A percentile compares a stretch with the other conserved stretches of the same genome.
These are phyloP conservation scores for Keqinozyma sinolaborantium DNA, from an alignment of 1,139 yeast species.

Conservation along the genomic window DNA sequence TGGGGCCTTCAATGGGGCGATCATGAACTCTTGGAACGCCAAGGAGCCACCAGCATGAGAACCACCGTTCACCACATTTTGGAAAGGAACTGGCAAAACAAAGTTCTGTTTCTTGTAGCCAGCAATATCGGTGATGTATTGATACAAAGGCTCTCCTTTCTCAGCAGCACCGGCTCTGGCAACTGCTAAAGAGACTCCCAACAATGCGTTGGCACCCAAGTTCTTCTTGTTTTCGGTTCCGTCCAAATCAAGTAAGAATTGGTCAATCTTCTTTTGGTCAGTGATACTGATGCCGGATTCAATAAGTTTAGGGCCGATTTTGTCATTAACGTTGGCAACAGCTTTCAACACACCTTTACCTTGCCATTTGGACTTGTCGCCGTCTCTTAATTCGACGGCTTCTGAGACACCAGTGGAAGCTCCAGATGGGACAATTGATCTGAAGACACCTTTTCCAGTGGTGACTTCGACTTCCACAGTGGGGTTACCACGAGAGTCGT, in stretches of 20 bases:
- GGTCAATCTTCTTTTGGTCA: constrained; percentile 72
- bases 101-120: constrained; percentile 55
- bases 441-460: constrained; percentile 78
- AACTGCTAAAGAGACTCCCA: constrained; percentile 83
- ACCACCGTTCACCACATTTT: constrained; percentile 94
- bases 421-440: constrained; percentile 89
- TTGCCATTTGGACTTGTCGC: constrained; percentile 81
- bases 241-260: constrained; percentile 66
- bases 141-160: constrained; percentile 75
- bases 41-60: constrained; percentile 95
- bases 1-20: constrained; percentile 80
- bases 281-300: constrained; percentile 64
- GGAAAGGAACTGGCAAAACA: constrained; percentile 88
- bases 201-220: constrained; percentile 87
- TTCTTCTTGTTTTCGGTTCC: constrained; percentile 87
- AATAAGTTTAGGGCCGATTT: constrained; percentile 79
- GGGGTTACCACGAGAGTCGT: constrained; percentile 96
- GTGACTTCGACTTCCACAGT: constrained; percentile 85
- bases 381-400: constrained; percentile 88
- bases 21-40: constrained; percentile 95
- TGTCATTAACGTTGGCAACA: constrained; percentile 75
- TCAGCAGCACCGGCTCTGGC: constrained; percentile 90
- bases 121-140: constrained; percentile 68
- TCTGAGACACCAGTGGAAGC: constrained; percentile 89
- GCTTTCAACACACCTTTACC: constrained; percentile 92